Percentiles rank a stretch among this genome's conserved stretches.
These are phyloP conservation scores for Starmerella kuoi DNA, from an alignment of 805 yeast genomes.

Conservation along the genomic window DNA sequence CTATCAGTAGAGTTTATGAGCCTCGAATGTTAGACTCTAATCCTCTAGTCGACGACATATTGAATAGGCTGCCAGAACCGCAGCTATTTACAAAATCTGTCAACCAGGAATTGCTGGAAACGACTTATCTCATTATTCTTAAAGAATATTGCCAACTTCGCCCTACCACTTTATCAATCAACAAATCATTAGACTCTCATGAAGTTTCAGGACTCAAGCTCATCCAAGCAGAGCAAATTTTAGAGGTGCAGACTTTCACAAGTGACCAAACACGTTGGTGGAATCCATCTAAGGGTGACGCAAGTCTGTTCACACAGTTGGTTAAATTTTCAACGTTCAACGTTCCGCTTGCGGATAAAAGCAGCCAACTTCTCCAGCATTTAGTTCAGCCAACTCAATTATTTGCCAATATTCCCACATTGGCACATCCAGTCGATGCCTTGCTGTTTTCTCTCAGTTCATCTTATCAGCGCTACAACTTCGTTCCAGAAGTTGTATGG, in stretches of 20 bases:
- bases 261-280: slow-evolving; percentile 65
- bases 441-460: slow-evolving; percentile 40
- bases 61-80: slow-evolving; percentile 31
- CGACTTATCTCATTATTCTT: slow-evolving; percentile 10
- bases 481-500: slow-evolving; percentile 35
- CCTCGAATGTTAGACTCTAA: slow-evolving; percentile 34
- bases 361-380: slow-evolving; percentile 38
- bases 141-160: slow-evolving; percentile 9
- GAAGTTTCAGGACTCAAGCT: slow-evolving; percentile 21
- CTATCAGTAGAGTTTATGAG: slow-evolving; percentile 30
- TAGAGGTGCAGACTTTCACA: slow-evolving; percentile 48
- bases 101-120: slow-evolving; percentile 15
- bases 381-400: slow-evolving; percentile 42
- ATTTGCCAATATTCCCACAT: slow-evolving; percentile 33
- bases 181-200: slow-evolving; percentile 9
- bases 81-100: slow-evolving; percentile 15
- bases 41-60: slow-evolving; percentile 21
- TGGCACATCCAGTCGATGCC: slow-evolving; percentile 45
- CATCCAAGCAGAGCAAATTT: slow-evolving; percentile 31
- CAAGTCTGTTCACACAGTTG: slow-evolving; percentile 57
- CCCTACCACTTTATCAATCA: slow-evolving; percentile 4
- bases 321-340: slow-evolving; percentile 39
- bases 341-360: slow-evolving; percentile 32
- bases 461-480: slow-evolving; percentile 5
- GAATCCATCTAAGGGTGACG: slow-evolving; percentile 39